Percentiles rank a stretch among this genome's conserved stretches.
These are phyloP conservation scores for Colletotrichum higginsianum DNA, from an alignment of 2,329 filamentous ascomycete genomes.

Conservation along the genomic window DNA sequence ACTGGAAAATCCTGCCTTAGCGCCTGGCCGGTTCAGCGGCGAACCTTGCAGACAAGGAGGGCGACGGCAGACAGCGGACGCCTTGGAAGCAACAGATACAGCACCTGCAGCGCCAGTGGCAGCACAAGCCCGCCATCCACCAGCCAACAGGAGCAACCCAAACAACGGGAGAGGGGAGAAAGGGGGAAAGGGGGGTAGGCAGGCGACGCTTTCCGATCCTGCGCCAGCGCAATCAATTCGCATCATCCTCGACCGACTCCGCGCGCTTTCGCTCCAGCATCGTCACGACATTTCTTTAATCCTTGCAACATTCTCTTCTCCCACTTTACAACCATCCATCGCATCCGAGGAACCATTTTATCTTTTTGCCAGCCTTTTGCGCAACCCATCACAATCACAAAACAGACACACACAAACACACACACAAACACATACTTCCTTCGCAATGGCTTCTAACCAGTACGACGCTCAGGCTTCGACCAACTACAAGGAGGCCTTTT, in stretches of 20 bases:
- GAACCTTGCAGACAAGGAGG: conserved; percentile 33
- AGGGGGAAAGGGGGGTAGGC: background rate
- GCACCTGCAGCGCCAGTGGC: background rate
- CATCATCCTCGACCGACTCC: background rate
- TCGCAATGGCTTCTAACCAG: conserved; percentile 66
- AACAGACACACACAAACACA: background rate
- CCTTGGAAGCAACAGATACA: conserved; percentile 6
- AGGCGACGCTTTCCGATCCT: conserved; percentile 23
- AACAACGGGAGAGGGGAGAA: conserved; percentile 19
- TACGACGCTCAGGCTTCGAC: conserved; percentile 78
- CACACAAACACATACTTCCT: background rate
- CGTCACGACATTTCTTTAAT: conserved; percentile 29
- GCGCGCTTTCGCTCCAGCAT: conserved; percentile 4
- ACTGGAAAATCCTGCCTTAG: conserved; percentile 33
- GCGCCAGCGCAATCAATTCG: conserved; percentile 6
- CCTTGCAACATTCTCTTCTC: conserved; percentile 4
- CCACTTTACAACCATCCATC: background rate
- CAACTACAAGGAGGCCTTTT: conserved; percentile 99
- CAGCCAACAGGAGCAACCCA: conserved; percentile 42
- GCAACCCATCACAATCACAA: conserved; percentile 5
- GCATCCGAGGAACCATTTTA: background rate
- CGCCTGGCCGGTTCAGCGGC: conserved; percentile 35
- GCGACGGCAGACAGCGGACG: background rate
- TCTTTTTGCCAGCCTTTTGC: background rate
- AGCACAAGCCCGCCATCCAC: conserved; percentile 32